Evolutionary conservation across 2,329 filamentous ascomycete genomes (phyloP).

Genomic region (Cyclaneusma minus): DNA sequence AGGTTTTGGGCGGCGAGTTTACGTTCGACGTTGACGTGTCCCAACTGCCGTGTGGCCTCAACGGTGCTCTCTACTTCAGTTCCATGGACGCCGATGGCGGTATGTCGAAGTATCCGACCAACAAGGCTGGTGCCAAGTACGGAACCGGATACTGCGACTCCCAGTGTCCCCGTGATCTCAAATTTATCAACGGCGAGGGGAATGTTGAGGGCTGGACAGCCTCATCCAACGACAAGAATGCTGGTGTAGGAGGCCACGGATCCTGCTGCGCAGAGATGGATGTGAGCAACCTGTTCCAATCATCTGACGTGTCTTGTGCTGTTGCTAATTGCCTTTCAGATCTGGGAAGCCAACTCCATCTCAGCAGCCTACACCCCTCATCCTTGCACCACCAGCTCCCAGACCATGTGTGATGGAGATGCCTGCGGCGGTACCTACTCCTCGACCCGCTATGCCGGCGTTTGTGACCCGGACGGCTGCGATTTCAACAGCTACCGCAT

Average conservation of each 20-base stretch:
- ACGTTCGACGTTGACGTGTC: conserved; percentile 56
- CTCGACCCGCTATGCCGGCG: conserved; percentile 29
- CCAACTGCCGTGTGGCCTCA: conserved; percentile 48
- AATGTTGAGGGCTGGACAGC: conserved; percentile 32
- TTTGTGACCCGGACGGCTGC: conserved; percentile 41
- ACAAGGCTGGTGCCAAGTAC: conserved; percentile 37
- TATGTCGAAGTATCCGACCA: conserved; percentile 27
- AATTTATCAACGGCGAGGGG: conserved; percentile 31
- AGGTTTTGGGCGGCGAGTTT: conserved; percentile 48
- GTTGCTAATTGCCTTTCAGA: too few species aligned
- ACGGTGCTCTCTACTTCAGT: conserved; percentile 50
- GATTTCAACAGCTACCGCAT: conserved; percentile 41
- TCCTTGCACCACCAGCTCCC: conserved; percentile 27
- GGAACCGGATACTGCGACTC: conserved; percentile 48
- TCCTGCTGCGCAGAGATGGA: conserved; percentile 52
- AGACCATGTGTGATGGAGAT: conserved; percentile 28
- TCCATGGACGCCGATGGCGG: conserved; percentile 47
- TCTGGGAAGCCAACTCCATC: conserved; percentile 44
- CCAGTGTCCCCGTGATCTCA: conserved; percentile 32
- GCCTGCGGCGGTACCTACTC: conserved; percentile 20
- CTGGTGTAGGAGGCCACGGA: conserved; percentile 32
- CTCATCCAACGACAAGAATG: conserved; percentile 28
- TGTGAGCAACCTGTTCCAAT: too few species aligned
- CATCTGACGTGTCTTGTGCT: too few species aligned
- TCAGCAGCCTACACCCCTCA: conserved; percentile 40